Evolutionary conservation across 2,329 filamentous ascomycete species (phyloP).

Genomic region (Raffaelea albimanens): DNA sequence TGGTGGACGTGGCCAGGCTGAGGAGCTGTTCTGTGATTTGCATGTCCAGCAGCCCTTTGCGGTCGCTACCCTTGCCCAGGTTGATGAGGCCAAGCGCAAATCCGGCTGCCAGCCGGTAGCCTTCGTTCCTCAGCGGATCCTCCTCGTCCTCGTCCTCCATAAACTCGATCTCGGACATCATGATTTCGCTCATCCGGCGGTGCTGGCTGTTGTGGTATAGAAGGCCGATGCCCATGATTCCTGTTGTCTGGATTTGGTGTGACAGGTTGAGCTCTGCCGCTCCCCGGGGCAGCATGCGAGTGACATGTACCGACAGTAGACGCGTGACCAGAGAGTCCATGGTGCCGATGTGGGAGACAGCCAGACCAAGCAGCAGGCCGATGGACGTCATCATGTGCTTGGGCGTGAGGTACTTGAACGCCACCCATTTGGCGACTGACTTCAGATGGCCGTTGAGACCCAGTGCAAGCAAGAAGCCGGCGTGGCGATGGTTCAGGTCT

Average conservation of each 20-base stretch:
- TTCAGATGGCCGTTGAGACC: constrained; percentile 94
- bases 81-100: constrained; percentile 94
- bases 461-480: constrained; percentile 81
- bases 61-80: constrained; percentile 77
- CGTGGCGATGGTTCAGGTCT: constrained; percentile 91
- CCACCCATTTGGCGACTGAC: constrained; percentile 91
- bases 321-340: constrained; percentile 96
- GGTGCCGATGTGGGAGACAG: constrained; percentile 88
- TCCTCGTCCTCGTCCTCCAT: constrained; percentile 74
- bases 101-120: constrained; percentile 89
- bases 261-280: constrained; percentile 92
- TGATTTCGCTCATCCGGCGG: constrained; percentile 96
- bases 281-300: constrained; percentile 82
- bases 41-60: constrained; percentile 90
- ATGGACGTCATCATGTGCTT: constrained; percentile 99
- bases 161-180: constrained; percentile 94
- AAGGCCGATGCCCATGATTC: constrained; percentile 92
- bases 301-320: constrained; percentile 89
- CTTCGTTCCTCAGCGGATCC: constrained; percentile 80
- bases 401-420: constrained; percentile 97
- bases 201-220: constrained; percentile 94
- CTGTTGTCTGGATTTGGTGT: constrained; percentile 86
- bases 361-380: constrained; percentile 81
- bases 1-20: constrained; percentile 74
- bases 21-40: constrained; percentile 81